phyloP scores from a whole-genome alignment of 371 early-diverging fungal genomes.

The Mucor mucedo region DNA sequence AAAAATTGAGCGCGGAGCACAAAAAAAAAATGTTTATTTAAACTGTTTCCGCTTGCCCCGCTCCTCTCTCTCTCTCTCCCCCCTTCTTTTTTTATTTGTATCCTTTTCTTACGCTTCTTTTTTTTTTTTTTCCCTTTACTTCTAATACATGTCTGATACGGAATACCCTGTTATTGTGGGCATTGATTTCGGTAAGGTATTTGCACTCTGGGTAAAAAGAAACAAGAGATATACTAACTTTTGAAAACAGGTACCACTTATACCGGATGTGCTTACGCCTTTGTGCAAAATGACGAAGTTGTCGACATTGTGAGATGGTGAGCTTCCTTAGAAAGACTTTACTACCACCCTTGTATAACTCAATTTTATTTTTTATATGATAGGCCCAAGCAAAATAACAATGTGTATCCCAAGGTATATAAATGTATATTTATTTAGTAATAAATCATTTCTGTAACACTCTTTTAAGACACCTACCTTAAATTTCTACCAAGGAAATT shows the following conservation, averaged over 20 bases:
- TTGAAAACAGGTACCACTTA: conserved; percentile 46
- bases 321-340: background rate
- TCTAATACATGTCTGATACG: conserved; percentile 25
- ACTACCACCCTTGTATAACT: too few relatives aligned
- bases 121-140: background rate
- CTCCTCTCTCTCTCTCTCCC: background rate
- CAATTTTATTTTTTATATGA: background rate
- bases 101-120: background rate
- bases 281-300: conserved; percentile 61
- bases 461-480: conserved; percentile 46
- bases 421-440: background rate
- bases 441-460: background rate
- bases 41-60: too few relatives aligned
- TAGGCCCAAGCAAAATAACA: conserved; percentile 65
- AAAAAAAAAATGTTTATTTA: too few relatives aligned
- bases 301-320: conserved; percentile 65
- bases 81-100: too few relatives aligned
- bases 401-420: conserved; percentile 62
- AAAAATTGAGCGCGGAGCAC: background rate
- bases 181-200: conserved; percentile 47
- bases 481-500: conserved; percentile 52
- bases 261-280: conserved; percentile 51
- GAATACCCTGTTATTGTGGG: conserved; percentile 53
- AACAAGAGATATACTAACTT: too few relatives aligned
- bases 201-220: conserved; percentile 23